phyloP scores from a whole-genome alignment of 2,329 filamentous ascomycete genomes.

The Aspergillus piperis region DNA sequence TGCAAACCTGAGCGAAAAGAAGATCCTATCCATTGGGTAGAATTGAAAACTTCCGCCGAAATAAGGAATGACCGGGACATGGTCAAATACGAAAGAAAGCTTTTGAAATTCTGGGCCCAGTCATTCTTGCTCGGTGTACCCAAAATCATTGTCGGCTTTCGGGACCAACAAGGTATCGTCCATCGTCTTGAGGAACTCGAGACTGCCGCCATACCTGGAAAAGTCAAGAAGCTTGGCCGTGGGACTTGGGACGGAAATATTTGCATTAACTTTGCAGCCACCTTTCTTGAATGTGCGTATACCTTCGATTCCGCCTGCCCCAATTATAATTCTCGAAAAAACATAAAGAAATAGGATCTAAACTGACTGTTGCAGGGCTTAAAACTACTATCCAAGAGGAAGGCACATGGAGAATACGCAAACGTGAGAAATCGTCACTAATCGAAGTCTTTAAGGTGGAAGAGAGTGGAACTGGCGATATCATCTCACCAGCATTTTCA shows the following conservation, averaged over 20 bases:
- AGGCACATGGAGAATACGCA: constrained; percentile 79
- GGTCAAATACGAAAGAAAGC: constrained; percentile 79
- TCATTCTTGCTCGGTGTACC: constrained; percentile 92
- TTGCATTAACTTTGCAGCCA: constrained; percentile 85
- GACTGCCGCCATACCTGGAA: constrained; percentile 75
- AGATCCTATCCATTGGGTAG: constrained; percentile 83
- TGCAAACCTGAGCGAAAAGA: constrained; percentile 67
- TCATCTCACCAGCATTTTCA: constrained; percentile 75
- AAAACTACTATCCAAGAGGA: constrained; percentile 62
- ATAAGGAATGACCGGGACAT: constrained; percentile 68
- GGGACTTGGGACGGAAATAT: constrained; percentile 85
- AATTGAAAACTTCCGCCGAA: constrained; percentile 85
- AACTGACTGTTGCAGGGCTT: constrained; percentile 52
- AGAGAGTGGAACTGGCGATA: constrained; percentile 72
- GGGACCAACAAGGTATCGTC: constrained; percentile 71
- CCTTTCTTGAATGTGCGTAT: constrained; percentile 72
- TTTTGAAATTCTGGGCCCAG: constrained; percentile 96
- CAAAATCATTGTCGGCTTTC: constrained; percentile 87
- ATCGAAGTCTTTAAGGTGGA: constrained; percentile 76
- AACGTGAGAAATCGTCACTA: constrained; percentile 60
- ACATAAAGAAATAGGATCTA: neutral
- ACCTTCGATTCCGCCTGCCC: neutral
- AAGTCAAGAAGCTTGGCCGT: constrained; percentile 66
- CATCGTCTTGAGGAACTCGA: constrained; percentile 73
- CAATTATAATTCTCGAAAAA: too few species aligned